Evolutionary conservation across 306 rosid genomes (phyloP), one percentile per base, ranked within the genome.

Genomic region (Cucumis cinereus): DNA sequence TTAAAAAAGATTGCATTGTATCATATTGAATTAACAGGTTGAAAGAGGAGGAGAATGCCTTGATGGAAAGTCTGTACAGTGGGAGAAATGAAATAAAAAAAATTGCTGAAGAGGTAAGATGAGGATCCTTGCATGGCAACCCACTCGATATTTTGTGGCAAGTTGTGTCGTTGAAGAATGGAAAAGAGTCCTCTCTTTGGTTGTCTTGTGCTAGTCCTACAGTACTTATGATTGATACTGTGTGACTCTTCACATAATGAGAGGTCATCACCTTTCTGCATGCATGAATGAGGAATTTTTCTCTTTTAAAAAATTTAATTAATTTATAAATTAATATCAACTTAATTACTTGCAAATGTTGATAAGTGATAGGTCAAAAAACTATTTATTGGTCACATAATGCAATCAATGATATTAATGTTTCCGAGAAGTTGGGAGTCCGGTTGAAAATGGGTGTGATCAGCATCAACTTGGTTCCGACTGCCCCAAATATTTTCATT

Each of bases 21-120:
- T 84, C 76, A 47, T 41, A 69, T 74, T 77, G 59, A 67, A 77
- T 75, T 45, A 75, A 71, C 85, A 93, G 98, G 70, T 84, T 88
- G 85, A 87, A 74, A 77, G 94, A 88, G 74, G 97, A 91, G 75
- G 94, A 84, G 72, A 75, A 30, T 76, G 45, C 22, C 41, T 68
- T 91, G 61, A 36, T 72, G 45, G 88, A 85, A 68, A 66, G 14
- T 69, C 50, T 85, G 52, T 71, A 63, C 19, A 33, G 43, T 66
- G 83, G 75, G 79, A 76, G 60, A 13, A 78, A 74, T 26, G 92
- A 87, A 71, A 82, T 87, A 45, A 67, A 36, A 78, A 79, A 30
- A 58, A 82, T 90, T 76, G 82, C 41, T 63, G 74, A 84, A 57
- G 81, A 79, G 97, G 98, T 91, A 40, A 61, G 8, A 22, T 81